Percentiles rank a stretch among this genome's conserved stretches.
Conservation (phyloP, 2,329 filamentous ascomycete genomes). For the Dissoconium aciculare region DNA sequence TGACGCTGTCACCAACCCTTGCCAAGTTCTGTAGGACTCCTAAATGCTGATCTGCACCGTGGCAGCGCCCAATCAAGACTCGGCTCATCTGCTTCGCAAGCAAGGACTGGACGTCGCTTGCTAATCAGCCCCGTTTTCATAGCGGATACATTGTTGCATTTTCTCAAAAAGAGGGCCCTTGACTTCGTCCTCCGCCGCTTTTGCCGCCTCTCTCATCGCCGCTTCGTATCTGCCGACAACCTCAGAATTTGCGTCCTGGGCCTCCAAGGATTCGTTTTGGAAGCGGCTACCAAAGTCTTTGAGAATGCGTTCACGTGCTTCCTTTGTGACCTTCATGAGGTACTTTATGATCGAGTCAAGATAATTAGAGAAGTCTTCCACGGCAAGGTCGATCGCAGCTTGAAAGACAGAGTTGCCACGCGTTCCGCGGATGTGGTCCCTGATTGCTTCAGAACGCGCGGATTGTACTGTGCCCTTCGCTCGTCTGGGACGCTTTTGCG, state of each 20-base stretch:
- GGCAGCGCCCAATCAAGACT: no score
- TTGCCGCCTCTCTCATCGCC: neutral
- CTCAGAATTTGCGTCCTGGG: neutral
- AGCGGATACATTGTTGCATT: neutral
- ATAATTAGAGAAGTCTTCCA: neutral
- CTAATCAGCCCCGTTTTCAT: neutral
- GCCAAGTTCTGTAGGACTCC: no score
- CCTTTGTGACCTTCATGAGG: conserved; percentile 1
- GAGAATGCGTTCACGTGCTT: conserved; percentile 1
- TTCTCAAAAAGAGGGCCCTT: neutral
- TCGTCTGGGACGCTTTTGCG: neutral
- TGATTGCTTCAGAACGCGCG: neutral
- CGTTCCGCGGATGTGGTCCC: no score
- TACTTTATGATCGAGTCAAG: neutral
- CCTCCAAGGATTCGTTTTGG: conserved; percentile 3
- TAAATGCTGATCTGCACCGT: no score
- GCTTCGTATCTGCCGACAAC: no score
- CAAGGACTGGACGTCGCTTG: no score
- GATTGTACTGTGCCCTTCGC: neutral
- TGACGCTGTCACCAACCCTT: no score
- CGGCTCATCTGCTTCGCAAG: no score
- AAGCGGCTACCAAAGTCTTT: conserved; percentile 4
- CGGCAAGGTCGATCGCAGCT: neutral
- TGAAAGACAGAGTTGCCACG: no score
- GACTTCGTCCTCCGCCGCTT: neutral